Evolutionary conservation across 768 basidiomycete species (phyloP).

Genomic region (Lactarius indigo): DNA sequence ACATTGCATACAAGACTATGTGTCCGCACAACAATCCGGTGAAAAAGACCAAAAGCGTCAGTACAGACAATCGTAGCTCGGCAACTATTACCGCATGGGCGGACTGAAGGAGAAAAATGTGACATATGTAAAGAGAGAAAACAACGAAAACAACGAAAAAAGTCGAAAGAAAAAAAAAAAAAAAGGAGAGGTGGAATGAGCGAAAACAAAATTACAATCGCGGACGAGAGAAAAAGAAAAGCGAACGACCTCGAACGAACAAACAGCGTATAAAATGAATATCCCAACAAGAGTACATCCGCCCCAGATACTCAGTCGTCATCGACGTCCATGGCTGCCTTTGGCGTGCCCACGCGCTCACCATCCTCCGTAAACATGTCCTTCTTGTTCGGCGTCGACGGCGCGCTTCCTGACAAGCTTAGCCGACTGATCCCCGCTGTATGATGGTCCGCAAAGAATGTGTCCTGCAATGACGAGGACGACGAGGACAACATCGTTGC

Average conservation of each 20-base stretch:
- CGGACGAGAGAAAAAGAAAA: background rate
- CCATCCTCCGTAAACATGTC: conserved; percentile 27
- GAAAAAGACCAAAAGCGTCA: background rate
- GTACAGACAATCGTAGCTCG: conserved; percentile 8
- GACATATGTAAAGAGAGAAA: background rate
- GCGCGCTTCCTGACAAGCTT: conserved; percentile 15
- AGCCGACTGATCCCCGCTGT: conserved; percentile 20
- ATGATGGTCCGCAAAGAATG: conserved; percentile 17
- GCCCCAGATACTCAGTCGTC: conserved; percentile 8
- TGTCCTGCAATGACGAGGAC: conserved; percentile 10
- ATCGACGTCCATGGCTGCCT: conserved; percentile 24
- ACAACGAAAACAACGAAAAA: background rate
- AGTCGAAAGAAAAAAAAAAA: too few species aligned
- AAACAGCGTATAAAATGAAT: background rate
- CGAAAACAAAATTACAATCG: conserved; percentile 3
- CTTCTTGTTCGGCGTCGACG: conserved; percentile 24
- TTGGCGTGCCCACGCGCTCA: conserved; percentile 19
- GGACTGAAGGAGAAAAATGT: background rate
- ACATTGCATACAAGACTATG: conserved; percentile 16
- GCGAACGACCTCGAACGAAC: background rate
- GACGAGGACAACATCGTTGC: conserved; percentile 18
- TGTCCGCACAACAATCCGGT: conserved; percentile 15
- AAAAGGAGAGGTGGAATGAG: conserved; percentile 8
- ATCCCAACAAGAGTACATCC: background rate
- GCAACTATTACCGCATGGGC: conserved; percentile 10